These are phyloP conservation scores for Aquilaria yunnanensis DNA, from an alignment of 345 rosid genomes.

Conservation along the genomic window DNA sequence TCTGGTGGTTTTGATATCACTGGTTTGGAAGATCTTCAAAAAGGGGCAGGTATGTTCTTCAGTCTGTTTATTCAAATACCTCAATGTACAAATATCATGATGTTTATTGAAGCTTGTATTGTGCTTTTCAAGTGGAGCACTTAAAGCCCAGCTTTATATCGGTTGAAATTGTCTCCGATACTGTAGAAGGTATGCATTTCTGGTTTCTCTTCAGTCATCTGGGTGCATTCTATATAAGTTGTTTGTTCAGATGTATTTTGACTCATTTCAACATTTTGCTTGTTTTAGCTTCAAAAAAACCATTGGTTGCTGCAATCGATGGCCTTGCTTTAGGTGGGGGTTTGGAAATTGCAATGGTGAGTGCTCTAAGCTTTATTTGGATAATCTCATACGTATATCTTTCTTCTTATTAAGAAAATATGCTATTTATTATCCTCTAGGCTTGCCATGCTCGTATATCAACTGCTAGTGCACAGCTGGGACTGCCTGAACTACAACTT, in stretches of 20 bases:
- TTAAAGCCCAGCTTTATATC: conserved; percentile 54
- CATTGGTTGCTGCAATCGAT: conserved; percentile 90
- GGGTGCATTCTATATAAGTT: background rate
- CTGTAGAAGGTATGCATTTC: conserved; percentile 54
- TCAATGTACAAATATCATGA: conserved; percentile 2
- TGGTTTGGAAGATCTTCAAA: conserved; percentile 50
- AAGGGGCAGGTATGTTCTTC: conserved; percentile 44
- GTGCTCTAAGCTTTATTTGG: conserved; percentile 2
- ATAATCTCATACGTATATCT: background rate
- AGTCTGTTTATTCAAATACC: background rate
- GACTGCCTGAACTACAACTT: conserved; percentile 82
- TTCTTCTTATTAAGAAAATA: background rate
- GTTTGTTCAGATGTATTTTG: background rate
- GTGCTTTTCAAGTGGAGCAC: conserved; percentile 36
- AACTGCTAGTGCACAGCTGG: conserved; percentile 59
- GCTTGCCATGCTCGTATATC: conserved; percentile 87
- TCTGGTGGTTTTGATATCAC: conserved; percentile 90
- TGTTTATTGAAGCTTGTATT: background rate
- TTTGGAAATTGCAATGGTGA: conserved; percentile 84
- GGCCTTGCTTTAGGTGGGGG: conserved; percentile 98
- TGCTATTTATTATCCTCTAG: conserved; percentile 25
- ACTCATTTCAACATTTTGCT: conserved; percentile 14
- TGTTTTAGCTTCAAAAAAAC: conserved; percentile 65
- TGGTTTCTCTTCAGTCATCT: background rate
- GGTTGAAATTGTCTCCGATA: conserved; percentile 51